These are phyloP conservation scores for Chytriomyces sp. DNA, from an alignment of 192 early-diverging fungal genomes.

Conservation along the genomic window DNA sequence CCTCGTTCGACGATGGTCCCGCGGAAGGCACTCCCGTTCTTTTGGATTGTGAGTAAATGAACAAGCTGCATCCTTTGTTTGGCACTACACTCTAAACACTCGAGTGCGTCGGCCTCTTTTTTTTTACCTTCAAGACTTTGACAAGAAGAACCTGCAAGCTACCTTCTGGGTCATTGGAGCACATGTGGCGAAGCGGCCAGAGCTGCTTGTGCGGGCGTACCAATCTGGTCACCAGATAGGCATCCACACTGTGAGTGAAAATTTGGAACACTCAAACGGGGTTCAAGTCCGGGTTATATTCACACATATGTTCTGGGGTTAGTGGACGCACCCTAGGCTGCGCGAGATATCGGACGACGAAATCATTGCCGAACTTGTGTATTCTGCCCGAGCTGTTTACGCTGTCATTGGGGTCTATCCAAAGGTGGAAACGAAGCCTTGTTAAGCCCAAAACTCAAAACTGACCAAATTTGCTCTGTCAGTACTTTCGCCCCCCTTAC, in stretches of 20 bases:
- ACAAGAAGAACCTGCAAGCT: neutral
- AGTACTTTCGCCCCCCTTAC: conserved; percentile 7
- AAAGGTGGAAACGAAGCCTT: conserved; percentile 37
- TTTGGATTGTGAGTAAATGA: neutral
- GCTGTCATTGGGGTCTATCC: conserved; percentile 27
- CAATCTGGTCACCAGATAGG: conserved; percentile 63
- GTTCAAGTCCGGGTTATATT: too few relatives aligned
- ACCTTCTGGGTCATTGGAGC: conserved; percentile 24
- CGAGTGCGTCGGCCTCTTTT: too few relatives aligned
- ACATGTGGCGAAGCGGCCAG: neutral
- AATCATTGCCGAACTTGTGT: conserved; percentile 65
- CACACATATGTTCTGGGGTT: too few relatives aligned
- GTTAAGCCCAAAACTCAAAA: too few relatives aligned
- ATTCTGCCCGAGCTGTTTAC: conserved; percentile 45
- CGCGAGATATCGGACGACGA: conserved; percentile 51
- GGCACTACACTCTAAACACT: neutral
- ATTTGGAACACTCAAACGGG: too few relatives aligned
- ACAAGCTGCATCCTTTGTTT: too few relatives aligned
- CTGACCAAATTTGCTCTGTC: too few relatives aligned
- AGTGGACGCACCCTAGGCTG: conserved; percentile 64
- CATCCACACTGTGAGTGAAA: too few relatives aligned
- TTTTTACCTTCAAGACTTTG: neutral
- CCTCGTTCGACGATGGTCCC: conserved; percentile 7
- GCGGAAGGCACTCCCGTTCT: neutral
- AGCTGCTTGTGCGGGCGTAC: conserved; percentile 31